Evolutionary conservation across 306 rosid genomes (phyloP).

Genomic region (Cucumis melo): DNA sequence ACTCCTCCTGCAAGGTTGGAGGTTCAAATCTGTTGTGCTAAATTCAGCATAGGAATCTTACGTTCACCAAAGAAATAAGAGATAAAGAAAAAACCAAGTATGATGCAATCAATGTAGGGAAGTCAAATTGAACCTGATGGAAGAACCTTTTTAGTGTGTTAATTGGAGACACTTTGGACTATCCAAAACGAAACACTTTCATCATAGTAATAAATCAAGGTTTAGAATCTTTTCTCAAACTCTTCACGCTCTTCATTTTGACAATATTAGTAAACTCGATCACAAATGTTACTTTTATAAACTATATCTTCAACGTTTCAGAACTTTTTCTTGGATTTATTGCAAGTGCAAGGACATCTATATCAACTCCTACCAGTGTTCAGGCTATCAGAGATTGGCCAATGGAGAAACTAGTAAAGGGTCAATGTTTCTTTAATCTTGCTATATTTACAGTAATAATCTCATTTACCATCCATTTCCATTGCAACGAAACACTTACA

Average conservation of each 20-base stretch:
- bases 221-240: background rate
- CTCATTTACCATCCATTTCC: conserved; percentile 2
- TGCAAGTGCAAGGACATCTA: background rate
- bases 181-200: background rate
- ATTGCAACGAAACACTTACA: conserved; percentile 44
- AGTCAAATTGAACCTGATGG: background rate
- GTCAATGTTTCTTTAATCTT: background rate
- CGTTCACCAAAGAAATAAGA: background rate
- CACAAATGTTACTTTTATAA: background rate
- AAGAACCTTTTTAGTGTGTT: background rate
- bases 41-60: background rate
- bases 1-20: background rate
- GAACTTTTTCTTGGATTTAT: background rate
- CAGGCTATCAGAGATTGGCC: background rate
- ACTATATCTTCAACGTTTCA: background rate
- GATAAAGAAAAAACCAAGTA: background rate
- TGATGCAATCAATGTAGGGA: background rate
- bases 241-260: background rate
- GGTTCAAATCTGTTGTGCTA: background rate
- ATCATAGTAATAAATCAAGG: background rate
- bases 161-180: background rate
- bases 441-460: background rate
- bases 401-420: background rate
- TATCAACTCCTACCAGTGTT: background rate
- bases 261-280: background rate